Evolutionary conservation across 257 asterid genomes (phyloP), one percentile per base, ranked within the genome.

Genomic region (Fraxinus pennsylvanica): DNA sequence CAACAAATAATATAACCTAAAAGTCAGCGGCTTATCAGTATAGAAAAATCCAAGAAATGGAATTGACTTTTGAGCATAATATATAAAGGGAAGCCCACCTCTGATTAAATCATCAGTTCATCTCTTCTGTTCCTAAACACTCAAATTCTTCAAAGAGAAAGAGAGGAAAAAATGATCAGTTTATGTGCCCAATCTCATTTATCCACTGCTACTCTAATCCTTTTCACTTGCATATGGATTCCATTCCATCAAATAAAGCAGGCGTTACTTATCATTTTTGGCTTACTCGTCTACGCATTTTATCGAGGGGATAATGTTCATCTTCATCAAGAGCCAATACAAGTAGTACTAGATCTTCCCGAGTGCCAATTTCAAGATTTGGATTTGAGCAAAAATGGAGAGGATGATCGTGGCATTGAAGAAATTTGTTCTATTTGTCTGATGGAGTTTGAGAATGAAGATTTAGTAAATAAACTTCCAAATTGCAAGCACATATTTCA

Each of bases 401-500:
- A 45, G 2, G 45, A 45, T 17, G 88, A 30, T 30, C 33, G 33
- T 30, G 33, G 33, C 33, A 30, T 30, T 2, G 33, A 30, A 30
- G 33, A 82, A 3, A 45, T 33, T 77, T 91, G 97, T 75, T 85
- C 93, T 0, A 85, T 92, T 36, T 92, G 97, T 69, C 79, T 92
- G 80, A 83, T 79, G 73, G 94, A 87, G 76, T 90, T 86, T 45
- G 85, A 78, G 78, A 39, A 81, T 32, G 87, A 84, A 67, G 90
- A 87, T 79, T 41, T 75, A 65, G 94, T 90, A 79, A 82, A 81
- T 88, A 80, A 78, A 59, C 73, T 92, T 61, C 80, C 81, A 7
- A 87, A 86, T 70, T 92, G 97, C 29, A 82, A 80, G 39, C 96
- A 92, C 47, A 36, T 86, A 59, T 92, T 90, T 74, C 97, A 92